Conservation (phyloP, 257 asterid species). For the Parsonsia alboflavescens region DNA sequence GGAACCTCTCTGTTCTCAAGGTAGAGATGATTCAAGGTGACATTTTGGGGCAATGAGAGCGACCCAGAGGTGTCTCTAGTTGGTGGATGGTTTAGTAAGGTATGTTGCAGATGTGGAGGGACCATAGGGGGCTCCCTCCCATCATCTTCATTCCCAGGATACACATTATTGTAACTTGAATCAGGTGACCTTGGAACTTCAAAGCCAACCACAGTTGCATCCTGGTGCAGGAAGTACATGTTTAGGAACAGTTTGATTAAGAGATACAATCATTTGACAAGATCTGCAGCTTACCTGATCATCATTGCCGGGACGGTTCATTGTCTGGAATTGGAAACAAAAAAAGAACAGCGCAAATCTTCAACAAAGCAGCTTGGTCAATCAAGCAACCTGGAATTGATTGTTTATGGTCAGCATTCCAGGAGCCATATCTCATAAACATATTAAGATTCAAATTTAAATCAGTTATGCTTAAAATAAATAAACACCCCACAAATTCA, state of each 20-base stretch:
- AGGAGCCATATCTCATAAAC: not conserved
- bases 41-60: slow-evolving; percentile 70
- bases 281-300: slow-evolving; percentile 47
- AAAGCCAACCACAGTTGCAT: slow-evolving; percentile 72
- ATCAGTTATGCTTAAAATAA: no score
- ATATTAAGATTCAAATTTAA: not conserved
- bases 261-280: not conserved
- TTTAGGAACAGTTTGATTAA: not conserved
- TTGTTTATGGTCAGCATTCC: not conserved
- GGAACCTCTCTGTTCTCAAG: slow-evolving; percentile 66
- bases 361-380: not conserved
- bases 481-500: not conserved
- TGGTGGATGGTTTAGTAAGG: slow-evolving; percentile 51
- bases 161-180: slow-evolving; percentile 67
- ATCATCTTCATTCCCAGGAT: slow-evolving; percentile 67
- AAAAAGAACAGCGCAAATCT: not conserved
- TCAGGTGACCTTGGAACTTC: slow-evolving; percentile 82
- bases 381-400: slow-evolving; percentile 12
- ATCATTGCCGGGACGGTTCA: slow-evolving; percentile 54
- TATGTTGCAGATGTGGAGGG: slow-evolving; percentile 73
- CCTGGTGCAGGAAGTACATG: slow-evolving; percentile 38
- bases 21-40: slow-evolving; percentile 80
- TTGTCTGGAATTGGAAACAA: slow-evolving; percentile 18
- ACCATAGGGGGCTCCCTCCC: slow-evolving; percentile 74
- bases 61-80: slow-evolving; percentile 33